Percentiles rank a stretch among this genome's conserved stretches.
Conservation (phyloP, 805 yeast species). For the Wickerhamomyces queroliae region DNA sequence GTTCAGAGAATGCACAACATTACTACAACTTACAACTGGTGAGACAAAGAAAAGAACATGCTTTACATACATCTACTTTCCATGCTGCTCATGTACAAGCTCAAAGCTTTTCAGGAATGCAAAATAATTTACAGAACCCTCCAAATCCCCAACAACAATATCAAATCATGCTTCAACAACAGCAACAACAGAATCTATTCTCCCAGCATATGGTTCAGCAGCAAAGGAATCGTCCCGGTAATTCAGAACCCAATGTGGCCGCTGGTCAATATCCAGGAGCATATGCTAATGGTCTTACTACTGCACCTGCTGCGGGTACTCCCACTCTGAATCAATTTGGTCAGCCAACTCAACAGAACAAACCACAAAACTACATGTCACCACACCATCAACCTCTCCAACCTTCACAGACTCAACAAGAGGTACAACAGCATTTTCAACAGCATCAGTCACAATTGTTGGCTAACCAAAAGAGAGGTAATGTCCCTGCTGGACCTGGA, state of each 20-base stretch:
- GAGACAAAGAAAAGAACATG: constrained; percentile 56
- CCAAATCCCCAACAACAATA: constrained; percentile 6
- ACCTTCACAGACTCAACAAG: constrained; percentile 22
- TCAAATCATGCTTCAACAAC: constrained; percentile 23
- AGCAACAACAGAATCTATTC: constrained; percentile 11
- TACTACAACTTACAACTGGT: constrained; percentile 60
- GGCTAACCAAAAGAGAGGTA: constrained; percentile 17
- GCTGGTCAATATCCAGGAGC: neutral
- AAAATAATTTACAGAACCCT: constrained; percentile 5
- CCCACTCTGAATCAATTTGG: neutral
- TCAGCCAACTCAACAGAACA: constrained; percentile 1
- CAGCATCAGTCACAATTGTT: constrained; percentile 23
- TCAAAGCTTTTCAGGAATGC: constrained; percentile 10
- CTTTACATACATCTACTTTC: constrained; percentile 36
- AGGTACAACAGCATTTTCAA: constrained; percentile 20
- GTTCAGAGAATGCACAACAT: constrained; percentile 59
- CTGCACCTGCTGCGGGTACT: neutral
- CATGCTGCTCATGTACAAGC: constrained; percentile 42
- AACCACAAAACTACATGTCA: constrained; percentile 1
- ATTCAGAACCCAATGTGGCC: no score
- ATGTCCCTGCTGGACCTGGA: constrained; percentile 2
- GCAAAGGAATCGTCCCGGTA: neutral
- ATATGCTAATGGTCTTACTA: neutral
- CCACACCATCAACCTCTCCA: constrained; percentile 18
- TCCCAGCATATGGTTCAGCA: neutral